Evolutionary conservation across 2,329 filamentous ascomycete species (phyloP).

Genomic region (Aspergillus sp.): DNA sequence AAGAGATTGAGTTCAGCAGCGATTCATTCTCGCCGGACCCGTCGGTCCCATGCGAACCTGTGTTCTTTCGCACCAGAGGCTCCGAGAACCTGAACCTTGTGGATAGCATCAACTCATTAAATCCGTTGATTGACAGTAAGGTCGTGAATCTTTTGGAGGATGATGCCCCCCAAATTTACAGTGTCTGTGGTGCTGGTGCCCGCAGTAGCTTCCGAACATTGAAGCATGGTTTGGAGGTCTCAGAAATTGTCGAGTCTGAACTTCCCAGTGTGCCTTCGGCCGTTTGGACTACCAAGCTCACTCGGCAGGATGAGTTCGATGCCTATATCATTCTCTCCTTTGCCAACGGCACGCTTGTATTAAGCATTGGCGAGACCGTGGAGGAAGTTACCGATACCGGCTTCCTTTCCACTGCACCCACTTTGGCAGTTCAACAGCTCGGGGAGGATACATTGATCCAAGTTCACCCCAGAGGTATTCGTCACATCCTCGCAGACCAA

Average conservation of each 20-base stretch:
- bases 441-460: constrained; percentile 91
- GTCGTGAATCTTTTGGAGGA: constrained; percentile 86
- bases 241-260: constrained; percentile 92
- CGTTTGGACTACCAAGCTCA: constrained; percentile 93
- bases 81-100: constrained; percentile 79
- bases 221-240: constrained; percentile 87
- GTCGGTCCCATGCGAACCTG: constrained; percentile 64
- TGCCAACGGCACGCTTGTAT: constrained; percentile 79
- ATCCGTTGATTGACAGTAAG: constrained; percentile 86
- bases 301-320: constrained; percentile 76
- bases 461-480: constrained; percentile 92
- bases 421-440: constrained; percentile 86
- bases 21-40: constrained; percentile 77
- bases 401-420: constrained; percentile 83
- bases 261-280: constrained; percentile 82
- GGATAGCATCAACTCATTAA: constrained; percentile 82
- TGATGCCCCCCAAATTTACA: constrained; percentile 94
- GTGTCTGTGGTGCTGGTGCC: constrained; percentile 81
- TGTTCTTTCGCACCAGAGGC: constrained; percentile 78
- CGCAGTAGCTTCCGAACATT: constrained; percentile 86
- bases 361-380: constrained; percentile 94
- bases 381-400: constrained; percentile 93
- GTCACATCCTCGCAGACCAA: constrained; percentile 74
- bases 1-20: constrained; percentile 80
- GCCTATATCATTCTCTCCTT: constrained; percentile 95